phyloP scores from a whole-genome alignment of 768 basidiomycete species.

The Dacryopinax primogenitus region DNA sequence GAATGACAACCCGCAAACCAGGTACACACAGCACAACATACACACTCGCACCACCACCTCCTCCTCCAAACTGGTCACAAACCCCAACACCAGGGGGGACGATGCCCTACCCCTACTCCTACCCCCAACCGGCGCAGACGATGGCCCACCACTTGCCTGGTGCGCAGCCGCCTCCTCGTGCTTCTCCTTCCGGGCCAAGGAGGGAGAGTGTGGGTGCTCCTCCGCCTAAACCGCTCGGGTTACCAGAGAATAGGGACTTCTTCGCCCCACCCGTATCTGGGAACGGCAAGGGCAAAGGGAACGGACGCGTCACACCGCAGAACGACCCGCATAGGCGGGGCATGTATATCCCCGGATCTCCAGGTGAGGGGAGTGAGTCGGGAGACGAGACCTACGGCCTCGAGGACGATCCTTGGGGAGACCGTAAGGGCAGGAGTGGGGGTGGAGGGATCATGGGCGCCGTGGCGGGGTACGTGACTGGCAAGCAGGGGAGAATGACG shows the following conservation, averaged over 20 bases:
- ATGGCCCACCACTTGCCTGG: background rate
- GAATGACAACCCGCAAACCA: slow-evolving; percentile 3
- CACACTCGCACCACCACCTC: background rate
- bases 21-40: background rate
- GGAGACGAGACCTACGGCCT: background rate
- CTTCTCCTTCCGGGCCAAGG: background rate
- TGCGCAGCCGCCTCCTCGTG: background rate
- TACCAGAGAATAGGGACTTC: background rate
- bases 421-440: background rate
- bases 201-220: background rate
- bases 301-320: background rate
- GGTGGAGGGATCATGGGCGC: slow-evolving; percentile 8
- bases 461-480: background rate
- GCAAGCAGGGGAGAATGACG: slow-evolving; percentile 22
- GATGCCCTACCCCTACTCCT: slow-evolving; percentile 2
- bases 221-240: background rate
- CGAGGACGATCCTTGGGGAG: background rate
- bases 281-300: background rate
- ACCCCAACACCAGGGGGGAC: background rate
- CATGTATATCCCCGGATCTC: background rate
- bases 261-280: background rate
- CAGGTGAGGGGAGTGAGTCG: background rate
- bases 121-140: background rate
- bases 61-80: slow-evolving; percentile 2
- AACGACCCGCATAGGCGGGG: background rate